A percentile compares a stretch with the other conserved stretches of the same genome.
These are phyloP conservation scores for Globisporangium middletonii DNA, from an alignment of 352 stramenopile species.

Conservation along the genomic window DNA sequence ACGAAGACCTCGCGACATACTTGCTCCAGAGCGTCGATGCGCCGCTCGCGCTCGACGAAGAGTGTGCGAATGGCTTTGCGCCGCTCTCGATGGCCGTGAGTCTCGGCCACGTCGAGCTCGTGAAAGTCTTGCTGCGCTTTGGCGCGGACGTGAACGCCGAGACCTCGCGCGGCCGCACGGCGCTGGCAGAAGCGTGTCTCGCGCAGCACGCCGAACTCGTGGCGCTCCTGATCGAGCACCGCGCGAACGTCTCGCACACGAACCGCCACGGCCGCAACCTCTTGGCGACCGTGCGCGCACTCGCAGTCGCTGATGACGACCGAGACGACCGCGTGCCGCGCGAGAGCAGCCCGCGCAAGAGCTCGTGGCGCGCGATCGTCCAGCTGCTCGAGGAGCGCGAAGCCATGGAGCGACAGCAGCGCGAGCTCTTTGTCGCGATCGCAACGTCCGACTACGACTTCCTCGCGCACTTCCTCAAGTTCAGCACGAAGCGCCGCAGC, in stretches of 20 bases:
- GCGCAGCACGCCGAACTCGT: conserved; percentile 43
- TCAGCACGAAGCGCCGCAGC: conserved; percentile 9
- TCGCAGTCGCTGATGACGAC: conserved; percentile 11
- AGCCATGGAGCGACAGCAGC: conserved; percentile 45
- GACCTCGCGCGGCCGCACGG: conserved; percentile 54
- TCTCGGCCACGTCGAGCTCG: conserved; percentile 35
- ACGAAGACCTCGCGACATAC: conserved; percentile 59
- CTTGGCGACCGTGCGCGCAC: conserved; percentile 31
- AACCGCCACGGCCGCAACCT: conserved; percentile 57
- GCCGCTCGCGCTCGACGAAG: conserved; percentile 29
- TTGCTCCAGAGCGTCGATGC: conserved; percentile 44
- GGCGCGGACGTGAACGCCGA: conserved; percentile 71
- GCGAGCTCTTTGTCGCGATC: conserved; percentile 61
- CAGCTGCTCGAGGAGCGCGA: conserved; percentile 33
- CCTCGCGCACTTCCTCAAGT: conserved; percentile 34
- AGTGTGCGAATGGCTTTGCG: conserved; percentile 67
- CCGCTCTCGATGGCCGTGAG: conserved; percentile 46
- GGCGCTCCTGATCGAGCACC: conserved; percentile 48
- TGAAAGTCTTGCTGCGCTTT: conserved; percentile 51
- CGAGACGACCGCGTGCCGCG: neutral
- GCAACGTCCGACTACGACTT: conserved; percentile 65
- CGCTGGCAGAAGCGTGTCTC: conserved; percentile 56
- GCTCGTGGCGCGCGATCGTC: conserved; percentile 26
- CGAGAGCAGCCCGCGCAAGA: neutral
- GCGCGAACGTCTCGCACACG: conserved; percentile 48